Percentiles rank a stretch among this genome's conserved stretches.
phyloP scores from a whole-genome alignment of 176 grass and related monocot genomes.

The Calamus simplicifolius region DNA sequence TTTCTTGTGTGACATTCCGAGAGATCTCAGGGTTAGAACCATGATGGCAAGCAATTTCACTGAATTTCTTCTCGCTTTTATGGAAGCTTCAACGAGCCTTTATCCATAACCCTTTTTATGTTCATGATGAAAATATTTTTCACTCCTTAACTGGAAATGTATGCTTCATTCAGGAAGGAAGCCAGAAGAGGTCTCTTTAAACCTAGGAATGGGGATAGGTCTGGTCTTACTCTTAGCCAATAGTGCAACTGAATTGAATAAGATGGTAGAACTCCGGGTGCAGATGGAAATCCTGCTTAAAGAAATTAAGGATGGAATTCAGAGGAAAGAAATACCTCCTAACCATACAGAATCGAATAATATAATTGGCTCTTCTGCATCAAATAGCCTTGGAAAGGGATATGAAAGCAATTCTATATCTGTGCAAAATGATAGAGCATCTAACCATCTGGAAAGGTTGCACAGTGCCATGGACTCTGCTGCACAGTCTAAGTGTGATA shows the following conservation, averaged over 20 bases:
- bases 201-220: constrained; percentile 57
- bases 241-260: constrained; percentile 61
- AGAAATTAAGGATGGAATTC: constrained; percentile 35
- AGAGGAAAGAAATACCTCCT: constrained; percentile 5
- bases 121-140: too few relatives aligned
- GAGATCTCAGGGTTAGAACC: too few relatives aligned
- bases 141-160: too few relatives aligned
- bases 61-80: too few relatives aligned
- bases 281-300: constrained; percentile 66
- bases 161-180: constrained; percentile 41
- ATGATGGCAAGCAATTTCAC: too few relatives aligned
- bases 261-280: constrained; percentile 60
- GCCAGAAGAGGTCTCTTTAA: constrained; percentile 48
- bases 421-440: not conserved
- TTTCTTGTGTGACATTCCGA: too few relatives aligned
- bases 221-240: constrained; percentile 56
- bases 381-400: constrained; percentile 13
- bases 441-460: not conserved
- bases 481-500: not conserved
- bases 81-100: too few relatives aligned
- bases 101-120: too few relatives aligned
- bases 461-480: constrained; percentile 4
- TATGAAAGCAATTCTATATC: not conserved
- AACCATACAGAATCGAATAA: not conserved
- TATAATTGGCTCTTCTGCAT: not conserved